Evolutionary conservation across 495 filamentous ascomycete genomes (phyloP).

Genomic region (Ramalina intermedia): DNA sequence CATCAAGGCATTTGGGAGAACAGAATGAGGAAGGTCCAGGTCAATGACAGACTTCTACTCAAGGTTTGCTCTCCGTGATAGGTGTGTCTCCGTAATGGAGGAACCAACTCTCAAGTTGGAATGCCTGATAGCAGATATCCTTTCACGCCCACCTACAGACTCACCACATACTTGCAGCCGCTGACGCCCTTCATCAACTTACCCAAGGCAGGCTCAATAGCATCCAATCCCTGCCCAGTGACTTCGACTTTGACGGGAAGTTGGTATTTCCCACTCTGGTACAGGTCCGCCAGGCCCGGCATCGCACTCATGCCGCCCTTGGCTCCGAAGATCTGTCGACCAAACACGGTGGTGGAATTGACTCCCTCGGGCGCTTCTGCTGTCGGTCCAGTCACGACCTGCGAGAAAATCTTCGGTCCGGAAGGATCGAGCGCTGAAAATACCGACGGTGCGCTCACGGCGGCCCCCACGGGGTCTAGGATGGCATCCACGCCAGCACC

Average conservation of each 20-base stretch:
- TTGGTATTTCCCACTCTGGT: too few species aligned
- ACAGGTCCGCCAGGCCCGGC: background rate
- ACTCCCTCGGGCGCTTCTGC: background rate
- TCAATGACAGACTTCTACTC: too few species aligned
- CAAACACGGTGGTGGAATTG: background rate
- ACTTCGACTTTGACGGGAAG: background rate
- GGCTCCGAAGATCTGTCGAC: background rate
- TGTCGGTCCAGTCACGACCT: conserved; percentile 20
- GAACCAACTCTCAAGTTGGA: too few species aligned
- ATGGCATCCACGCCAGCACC: conserved; percentile 27
- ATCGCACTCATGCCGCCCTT: background rate
- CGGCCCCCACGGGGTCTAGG: conserved; percentile 24
- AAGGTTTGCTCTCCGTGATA: too few species aligned
- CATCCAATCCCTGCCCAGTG: background rate
- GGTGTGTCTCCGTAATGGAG: too few species aligned
- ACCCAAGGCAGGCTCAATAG: background rate
- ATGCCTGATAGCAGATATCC: too few species aligned
- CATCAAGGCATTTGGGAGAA: too few species aligned
- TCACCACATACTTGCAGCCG: conserved; percentile 2
- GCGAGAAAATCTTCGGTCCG: conserved; percentile 23
- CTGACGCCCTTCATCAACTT: background rate
- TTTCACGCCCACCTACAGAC: background rate
- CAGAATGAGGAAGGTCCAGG: too few species aligned
- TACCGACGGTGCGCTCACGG: conserved; percentile 9
- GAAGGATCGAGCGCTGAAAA: conserved; percentile 12